Evolutionary conservation across 768 basidiomycete species (phyloP).

Genomic region (Roridomyces roridus): DNA sequence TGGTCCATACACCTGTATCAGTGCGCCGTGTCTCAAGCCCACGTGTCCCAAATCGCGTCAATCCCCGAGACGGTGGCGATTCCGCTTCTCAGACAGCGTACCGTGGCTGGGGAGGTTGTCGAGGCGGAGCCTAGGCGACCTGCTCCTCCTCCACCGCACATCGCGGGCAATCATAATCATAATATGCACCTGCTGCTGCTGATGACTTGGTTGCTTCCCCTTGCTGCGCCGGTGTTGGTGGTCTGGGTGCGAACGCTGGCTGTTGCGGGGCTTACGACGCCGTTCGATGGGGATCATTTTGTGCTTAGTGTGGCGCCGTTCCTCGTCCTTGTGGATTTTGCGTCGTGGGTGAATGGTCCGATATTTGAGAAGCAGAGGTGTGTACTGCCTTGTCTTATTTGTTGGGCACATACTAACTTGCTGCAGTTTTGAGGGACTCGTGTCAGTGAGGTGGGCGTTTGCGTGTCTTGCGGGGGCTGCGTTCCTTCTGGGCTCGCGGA

Average conservation of each 20-base stretch:
- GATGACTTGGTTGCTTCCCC: conserved; percentile 82
- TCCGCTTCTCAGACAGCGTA: no score
- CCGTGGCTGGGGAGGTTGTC: no score
- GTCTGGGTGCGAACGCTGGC: conserved; percentile 91
- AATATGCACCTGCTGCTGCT: conserved; percentile 71
- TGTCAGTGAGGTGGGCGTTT: conserved; percentile 63
- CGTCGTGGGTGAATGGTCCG: conserved; percentile 53
- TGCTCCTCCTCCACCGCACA: conserved; percentile 16
- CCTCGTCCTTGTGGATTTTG: conserved; percentile 66
- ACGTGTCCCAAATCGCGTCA: conserved; percentile 16
- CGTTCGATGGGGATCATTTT: conserved; percentile 84
- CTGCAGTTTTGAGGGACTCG: conserved; percentile 43
- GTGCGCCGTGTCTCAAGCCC: conserved; percentile 50
- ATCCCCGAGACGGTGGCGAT: conserved; percentile 27
- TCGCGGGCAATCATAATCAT: conserved; percentile 49
- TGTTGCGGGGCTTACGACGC: conserved; percentile 78
- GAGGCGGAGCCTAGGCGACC: conserved; percentile 12
- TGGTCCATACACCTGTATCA: conserved; percentile 81
- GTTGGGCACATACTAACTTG: conserved; percentile 16
- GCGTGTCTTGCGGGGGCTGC: conserved; percentile 54
- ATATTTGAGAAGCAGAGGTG: conserved; percentile 52
- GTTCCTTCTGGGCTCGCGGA: conserved; percentile 71
- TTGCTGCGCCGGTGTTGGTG: conserved; percentile 76
- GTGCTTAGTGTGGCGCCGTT: conserved; percentile 69
- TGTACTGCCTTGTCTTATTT: conserved; percentile 16